Base-by-base conservation (phyloP, 2,329 filamentous ascomycete genomes). In the Aureobasidium namibiae region DNA sequence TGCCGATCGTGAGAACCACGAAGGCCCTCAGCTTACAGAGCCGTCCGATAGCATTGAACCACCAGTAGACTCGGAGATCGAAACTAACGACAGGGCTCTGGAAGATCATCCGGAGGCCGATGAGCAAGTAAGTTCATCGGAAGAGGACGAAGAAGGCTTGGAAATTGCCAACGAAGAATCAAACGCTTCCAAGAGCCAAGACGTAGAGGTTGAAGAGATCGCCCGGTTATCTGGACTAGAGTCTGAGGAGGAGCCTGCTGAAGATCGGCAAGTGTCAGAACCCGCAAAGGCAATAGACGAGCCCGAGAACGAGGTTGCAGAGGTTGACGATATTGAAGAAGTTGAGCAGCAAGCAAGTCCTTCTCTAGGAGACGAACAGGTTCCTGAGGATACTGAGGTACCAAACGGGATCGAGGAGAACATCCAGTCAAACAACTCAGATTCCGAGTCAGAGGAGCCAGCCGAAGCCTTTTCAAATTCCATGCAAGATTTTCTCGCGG, bases 381-480 rank as follows among this genome's bases (percentile, higher is more conserved):
- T 16, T 34, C 18, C 39, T 18, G 38, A 18, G 21, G 14, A 14
- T 34, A 13, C 31, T 8, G 9, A 36, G 18, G n/a, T 23, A 26
- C 16, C 9, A 24, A 33, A 21, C 8, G 9, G 16, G 39, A 29
- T 16, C 18, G 26, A 34, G 4, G 26, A 16, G 7, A n/a, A n/a
- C 9, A 21, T 21, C 14, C 50, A 38, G 18, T 10, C 16, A 11
- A 2, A 4, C 10, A 14, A 14, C 14, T n/a, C 26, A 11, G 26
- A 14, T 4, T 18, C 36, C 9, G 38, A 31, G 9, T 1, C 21
- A 4, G 34, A 42, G 26, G 50, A 23, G 33, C 50, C 24, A 23
- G 39, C 52, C 31, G 34, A 56, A 45, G 52, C 52, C 18, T 56
- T 56, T 36, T n/a, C 29, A 7, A 18, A 44, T 29, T 56, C 52